These are phyloP conservation scores for Candida sithepensis DNA, from an alignment of 805 yeast genomes.

Conservation along the genomic window DNA sequence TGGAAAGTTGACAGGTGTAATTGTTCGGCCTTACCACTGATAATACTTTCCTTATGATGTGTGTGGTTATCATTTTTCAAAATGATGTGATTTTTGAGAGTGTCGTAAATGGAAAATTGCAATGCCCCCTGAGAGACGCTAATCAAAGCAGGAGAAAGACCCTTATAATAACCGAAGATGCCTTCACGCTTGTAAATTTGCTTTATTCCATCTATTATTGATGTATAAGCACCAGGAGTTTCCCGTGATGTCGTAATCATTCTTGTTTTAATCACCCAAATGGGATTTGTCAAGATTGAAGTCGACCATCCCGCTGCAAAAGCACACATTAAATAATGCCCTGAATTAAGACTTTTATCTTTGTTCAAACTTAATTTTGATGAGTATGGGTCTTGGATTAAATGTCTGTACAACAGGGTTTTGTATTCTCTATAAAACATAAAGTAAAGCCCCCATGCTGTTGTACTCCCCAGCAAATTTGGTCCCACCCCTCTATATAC, in stretches of 20 bases:
- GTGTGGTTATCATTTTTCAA: background rate
- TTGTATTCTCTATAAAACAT: constrained; percentile 67
- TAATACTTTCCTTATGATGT: background rate
- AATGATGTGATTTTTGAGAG: constrained; percentile 47
- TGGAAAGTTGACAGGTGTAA: constrained; percentile 43
- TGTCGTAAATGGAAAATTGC: constrained; percentile 83
- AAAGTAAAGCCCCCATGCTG: constrained; percentile 90
- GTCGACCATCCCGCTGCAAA: constrained; percentile 73
- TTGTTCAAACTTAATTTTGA: constrained; percentile 6
- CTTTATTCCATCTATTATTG: constrained; percentile 52
- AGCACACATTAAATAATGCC: constrained; percentile 51
- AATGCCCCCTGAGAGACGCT: constrained; percentile 88
- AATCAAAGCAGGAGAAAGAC: constrained; percentile 69
- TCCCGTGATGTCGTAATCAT: constrained; percentile 56
- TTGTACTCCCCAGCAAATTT: constrained; percentile 76
- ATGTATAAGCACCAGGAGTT: constrained; percentile 51
- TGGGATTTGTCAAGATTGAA: constrained; percentile 78
- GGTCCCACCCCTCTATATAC: constrained; percentile 76
- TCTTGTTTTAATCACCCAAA: constrained; percentile 94
- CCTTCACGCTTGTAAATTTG: constrained; percentile 54
- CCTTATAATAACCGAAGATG: constrained; percentile 73
- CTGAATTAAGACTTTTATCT: constrained; percentile 37
- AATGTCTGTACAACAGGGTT: constrained; percentile 12
- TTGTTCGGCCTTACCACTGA: constrained; percentile 3
- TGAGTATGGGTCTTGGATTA: background rate